These are phyloP conservation scores for Eucalyptus pumila DNA, from an alignment of 345 rosid species.

Conservation along the genomic window DNA sequence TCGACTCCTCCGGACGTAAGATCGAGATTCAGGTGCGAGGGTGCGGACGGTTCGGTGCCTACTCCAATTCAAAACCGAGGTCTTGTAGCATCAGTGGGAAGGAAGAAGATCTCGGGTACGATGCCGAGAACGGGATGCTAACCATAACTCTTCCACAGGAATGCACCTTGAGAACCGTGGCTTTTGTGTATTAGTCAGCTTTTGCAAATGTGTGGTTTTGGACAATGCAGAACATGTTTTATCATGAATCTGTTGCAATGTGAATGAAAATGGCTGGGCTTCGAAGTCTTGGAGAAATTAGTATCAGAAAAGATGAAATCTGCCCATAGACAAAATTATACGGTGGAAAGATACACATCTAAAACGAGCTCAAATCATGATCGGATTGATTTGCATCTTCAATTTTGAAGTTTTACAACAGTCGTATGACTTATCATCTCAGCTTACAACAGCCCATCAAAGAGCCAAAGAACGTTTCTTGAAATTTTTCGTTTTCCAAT, in stretches of 20 bases:
- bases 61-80: constrained; percentile 31
- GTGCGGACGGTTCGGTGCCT: constrained; percentile 41
- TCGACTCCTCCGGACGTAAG: neutral
- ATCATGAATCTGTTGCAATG: neutral
- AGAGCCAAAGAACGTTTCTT: neutral
- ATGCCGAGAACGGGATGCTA: constrained; percentile 27
- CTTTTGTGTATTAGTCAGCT: constrained; percentile 11
- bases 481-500: neutral
- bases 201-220: neutral
- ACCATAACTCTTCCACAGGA: constrained; percentile 19
- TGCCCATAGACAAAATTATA: neutral
- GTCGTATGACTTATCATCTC: neutral
- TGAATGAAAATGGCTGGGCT: neutral
- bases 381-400: neutral
- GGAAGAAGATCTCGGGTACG: constrained; percentile 24
- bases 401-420: neutral
- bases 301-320: neutral
- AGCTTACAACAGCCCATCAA: neutral
- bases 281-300: neutral
- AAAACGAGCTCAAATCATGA: neutral
- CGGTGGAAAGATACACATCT: neutral
- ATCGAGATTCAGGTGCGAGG: constrained; percentile 25
- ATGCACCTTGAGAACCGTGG: constrained; percentile 14
- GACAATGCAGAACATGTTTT: neutral
- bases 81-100: constrained; percentile 25